Percentiles rank a stretch among this genome's conserved stretches.
Conservation (phyloP, 2,329 filamentous ascomycete genomes). For the Trichoderma polysporum region DNA sequence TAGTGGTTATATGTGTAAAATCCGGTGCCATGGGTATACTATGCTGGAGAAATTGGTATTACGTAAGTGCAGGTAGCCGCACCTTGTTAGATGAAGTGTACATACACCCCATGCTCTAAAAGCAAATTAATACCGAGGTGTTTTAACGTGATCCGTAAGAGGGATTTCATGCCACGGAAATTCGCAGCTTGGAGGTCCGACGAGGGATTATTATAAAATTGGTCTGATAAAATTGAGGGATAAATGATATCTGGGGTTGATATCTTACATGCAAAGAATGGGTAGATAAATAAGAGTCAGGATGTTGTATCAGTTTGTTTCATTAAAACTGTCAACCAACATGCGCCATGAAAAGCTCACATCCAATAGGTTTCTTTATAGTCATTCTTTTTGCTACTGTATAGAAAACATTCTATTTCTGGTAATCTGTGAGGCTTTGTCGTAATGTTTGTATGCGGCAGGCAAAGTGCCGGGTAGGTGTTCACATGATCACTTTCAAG, state of each 20-base stretch:
- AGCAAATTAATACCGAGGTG: not conserved
- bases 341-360: no score
- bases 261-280: no score
- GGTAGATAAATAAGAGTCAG: no score
- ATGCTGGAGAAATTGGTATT: no score
- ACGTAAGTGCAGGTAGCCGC: no score
- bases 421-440: not conserved
- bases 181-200: not conserved
- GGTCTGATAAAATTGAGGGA: not conserved
- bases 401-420: not conserved
- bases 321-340: no score
- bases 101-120: no score
- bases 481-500: not conserved
- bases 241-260: not conserved
- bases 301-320: no score
- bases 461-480: not conserved
- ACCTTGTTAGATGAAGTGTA: no score
- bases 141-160: not conserved
- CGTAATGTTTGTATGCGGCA: not conserved
- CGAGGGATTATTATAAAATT: not conserved
- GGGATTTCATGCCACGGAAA: not conserved
- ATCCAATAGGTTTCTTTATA: no score
- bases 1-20: not conserved
- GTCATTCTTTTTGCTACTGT: not conserved
- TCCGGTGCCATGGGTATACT: no score